phyloP scores from a whole-genome alignment of 176 grass and related monocot species.

The Miscanthus lutarioriparius region DNA sequence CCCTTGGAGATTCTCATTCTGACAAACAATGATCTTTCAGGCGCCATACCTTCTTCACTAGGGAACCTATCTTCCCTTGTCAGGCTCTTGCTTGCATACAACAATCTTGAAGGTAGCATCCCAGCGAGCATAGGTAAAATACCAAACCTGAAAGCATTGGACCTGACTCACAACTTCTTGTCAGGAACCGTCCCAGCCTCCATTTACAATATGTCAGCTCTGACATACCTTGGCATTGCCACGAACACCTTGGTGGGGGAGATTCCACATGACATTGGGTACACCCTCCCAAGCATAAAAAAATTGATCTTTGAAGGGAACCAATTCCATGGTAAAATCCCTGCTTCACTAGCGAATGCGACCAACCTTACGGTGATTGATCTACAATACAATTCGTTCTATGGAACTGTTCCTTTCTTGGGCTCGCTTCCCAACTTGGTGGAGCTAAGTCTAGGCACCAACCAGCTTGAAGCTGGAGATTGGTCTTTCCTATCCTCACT shows the following conservation, averaged over 20 bases:
- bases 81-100: constrained; percentile 11
- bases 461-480: constrained; percentile 42
- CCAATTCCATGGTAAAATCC: constrained; percentile 9
- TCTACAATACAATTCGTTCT: constrained; percentile 14
- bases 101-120: constrained; percentile 22
- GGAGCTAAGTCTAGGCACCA: background rate
- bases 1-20: background rate
- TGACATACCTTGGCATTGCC: background rate
- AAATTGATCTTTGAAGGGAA: constrained; percentile 8
- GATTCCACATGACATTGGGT: background rate
- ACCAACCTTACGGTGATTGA: constrained; percentile 9
- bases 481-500: constrained; percentile 45
- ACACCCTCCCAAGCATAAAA: constrained; percentile 15
- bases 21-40: constrained; percentile 24
- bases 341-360: constrained; percentile 24
- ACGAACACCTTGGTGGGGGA: background rate
- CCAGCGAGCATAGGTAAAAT: background rate
- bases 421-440: background rate
- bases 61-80: constrained; percentile 28
- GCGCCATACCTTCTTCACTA: constrained; percentile 32
- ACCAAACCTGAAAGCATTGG: background rate
- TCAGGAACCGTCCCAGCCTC: constrained; percentile 31
- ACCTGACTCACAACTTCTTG: constrained; percentile 25
- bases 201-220: constrained; percentile 37
- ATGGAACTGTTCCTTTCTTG: constrained; percentile 25